Conservation (phyloP, 768 basidiomycete species). For the Pholiota microspora region DNA sequence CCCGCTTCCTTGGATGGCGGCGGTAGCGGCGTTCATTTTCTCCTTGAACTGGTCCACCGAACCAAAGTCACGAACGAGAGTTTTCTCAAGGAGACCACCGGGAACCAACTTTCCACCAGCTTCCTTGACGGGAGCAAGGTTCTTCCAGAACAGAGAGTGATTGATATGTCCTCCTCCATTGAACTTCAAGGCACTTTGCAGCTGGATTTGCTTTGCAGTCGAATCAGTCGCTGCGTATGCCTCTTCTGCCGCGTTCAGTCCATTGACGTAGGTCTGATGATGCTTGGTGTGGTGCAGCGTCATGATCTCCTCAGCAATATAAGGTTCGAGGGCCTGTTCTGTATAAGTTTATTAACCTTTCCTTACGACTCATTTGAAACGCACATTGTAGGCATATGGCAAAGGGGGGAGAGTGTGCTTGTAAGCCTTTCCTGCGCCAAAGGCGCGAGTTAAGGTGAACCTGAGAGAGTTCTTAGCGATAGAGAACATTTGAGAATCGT, state of each 20-base stretch:
- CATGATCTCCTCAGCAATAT: slow-evolving; percentile 93
- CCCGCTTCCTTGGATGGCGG: slow-evolving; percentile 92
- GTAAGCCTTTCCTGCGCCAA: slow-evolving; percentile 36
- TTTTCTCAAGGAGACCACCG: slow-evolving; percentile 69
- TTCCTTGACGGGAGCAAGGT: slow-evolving; percentile 71
- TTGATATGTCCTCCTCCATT: slow-evolving; percentile 98
- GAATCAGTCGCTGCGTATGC: slow-evolving; percentile 65
- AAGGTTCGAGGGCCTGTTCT: slow-evolving; percentile 81
- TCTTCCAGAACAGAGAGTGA: slow-evolving; percentile 97
- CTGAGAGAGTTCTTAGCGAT: slow-evolving; percentile 14
- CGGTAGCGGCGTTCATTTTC: slow-evolving; percentile 82
- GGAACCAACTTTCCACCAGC: slow-evolving; percentile 61
- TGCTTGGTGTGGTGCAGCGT: slow-evolving; percentile 90
- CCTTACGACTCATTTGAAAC: slow-evolving; percentile 4
- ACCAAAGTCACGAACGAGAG: slow-evolving; percentile 81
- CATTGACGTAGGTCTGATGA: slow-evolving; percentile 91
- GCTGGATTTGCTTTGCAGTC: slow-evolving; percentile 72
- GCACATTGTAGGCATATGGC: slow-evolving; percentile 31
- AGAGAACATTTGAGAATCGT: slow-evolving; percentile 14
- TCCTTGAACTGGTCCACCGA: slow-evolving; percentile 85
- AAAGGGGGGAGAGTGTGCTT: slow-evolving; percentile 25
- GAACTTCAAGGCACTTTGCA: slow-evolving; percentile 94
- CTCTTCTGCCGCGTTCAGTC: slow-evolving; percentile 90
- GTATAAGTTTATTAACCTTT: neutral
- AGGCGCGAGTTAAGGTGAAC: slow-evolving; percentile 39